These are phyloP conservation scores for Skeletonema costatum DNA, from an alignment of 108 stramenopile genomes.

Conservation along the genomic window DNA sequence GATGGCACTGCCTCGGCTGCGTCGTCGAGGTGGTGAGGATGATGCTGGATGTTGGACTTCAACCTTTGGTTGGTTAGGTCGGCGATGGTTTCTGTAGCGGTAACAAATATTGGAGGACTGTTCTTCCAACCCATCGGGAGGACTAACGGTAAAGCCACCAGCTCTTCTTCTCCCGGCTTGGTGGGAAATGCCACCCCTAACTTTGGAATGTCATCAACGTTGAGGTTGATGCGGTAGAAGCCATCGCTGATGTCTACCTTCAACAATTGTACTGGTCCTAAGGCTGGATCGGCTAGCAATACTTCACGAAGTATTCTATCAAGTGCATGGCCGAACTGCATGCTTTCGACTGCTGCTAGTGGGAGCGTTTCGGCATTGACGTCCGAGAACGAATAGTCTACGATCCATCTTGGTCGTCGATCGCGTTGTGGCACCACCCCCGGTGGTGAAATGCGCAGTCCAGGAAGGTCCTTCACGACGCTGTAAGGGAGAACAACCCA, in stretches of 20 bases:
- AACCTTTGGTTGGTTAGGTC: slow-evolving; percentile 2
- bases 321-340: slow-evolving; percentile 48
- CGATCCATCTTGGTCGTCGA: slow-evolving; percentile 23
- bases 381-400: slow-evolving; percentile 19
- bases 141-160: slow-evolving; percentile 6
- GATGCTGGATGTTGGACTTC: background rate
- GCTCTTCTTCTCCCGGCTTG: background rate
- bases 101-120: slow-evolving; percentile 11
- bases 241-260: slow-evolving; percentile 40
- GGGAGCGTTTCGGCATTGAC: slow-evolving; percentile 37
- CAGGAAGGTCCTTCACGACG: background rate
- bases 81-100: slow-evolving; percentile 21
- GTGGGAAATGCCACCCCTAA: slow-evolving; percentile 38
- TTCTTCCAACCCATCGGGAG: slow-evolving; percentile 14
- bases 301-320: slow-evolving; percentile 24
- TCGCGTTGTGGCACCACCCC: slow-evolving; percentile 18
- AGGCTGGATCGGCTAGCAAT: background rate
- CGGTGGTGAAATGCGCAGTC: background rate
- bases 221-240: slow-evolving; percentile 35
- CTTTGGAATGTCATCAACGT: slow-evolving; percentile 24
- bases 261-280: slow-evolving; percentile 15
- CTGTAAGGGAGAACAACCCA: slow-evolving; percentile 5
- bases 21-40: slow-evolving; percentile 26
- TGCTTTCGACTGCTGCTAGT: slow-evolving; percentile 24
- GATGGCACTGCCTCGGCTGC: background rate